Percentiles rank a stretch among this genome's conserved stretches.
Conservation (phyloP, 176 grass and related monocot genomes). For the Cenchrus purpureus region DNA sequence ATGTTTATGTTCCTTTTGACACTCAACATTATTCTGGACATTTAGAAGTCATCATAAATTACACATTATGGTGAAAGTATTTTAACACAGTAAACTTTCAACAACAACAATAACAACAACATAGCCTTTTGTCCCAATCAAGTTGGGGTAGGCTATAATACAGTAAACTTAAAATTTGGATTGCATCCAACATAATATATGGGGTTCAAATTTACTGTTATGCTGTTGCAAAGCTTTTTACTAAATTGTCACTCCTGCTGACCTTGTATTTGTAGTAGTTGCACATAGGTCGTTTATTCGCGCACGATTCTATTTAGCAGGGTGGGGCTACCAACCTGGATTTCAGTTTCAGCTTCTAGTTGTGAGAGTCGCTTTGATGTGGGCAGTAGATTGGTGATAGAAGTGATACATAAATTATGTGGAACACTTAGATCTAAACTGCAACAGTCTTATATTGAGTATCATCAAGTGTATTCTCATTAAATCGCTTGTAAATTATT, state of each 20-base stretch:
- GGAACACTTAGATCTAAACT: neutral
- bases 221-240: neutral
- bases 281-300: neutral
- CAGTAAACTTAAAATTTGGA: neutral
- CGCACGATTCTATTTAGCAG: neutral
- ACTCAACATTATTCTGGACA: neutral
- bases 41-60: neutral
- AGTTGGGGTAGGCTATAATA: neutral
- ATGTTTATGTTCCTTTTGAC: neutral
- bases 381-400: neutral
- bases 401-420: slow-evolving; percentile 13
- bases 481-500: slow-evolving; percentile 21
- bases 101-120: too few species aligned
- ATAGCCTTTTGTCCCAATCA: too few species aligned
- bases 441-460: neutral
- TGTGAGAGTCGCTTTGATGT: slow-evolving; percentile 4
- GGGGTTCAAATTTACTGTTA: slow-evolving; percentile 4
- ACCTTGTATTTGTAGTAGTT: slow-evolving; percentile 7
- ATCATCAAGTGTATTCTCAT: slow-evolving; percentile 2
- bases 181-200: neutral
- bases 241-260: neutral
- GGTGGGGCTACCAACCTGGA: neutral
- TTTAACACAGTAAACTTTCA: neutral
- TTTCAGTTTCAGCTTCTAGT: slow-evolving; percentile 7
- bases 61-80: slow-evolving; percentile 21